Evolutionary conservation across 2,329 filamentous ascomycete species (phyloP), one percentile per base, ranked within the genome.

Genomic region (Epichloe baconii): DNA sequence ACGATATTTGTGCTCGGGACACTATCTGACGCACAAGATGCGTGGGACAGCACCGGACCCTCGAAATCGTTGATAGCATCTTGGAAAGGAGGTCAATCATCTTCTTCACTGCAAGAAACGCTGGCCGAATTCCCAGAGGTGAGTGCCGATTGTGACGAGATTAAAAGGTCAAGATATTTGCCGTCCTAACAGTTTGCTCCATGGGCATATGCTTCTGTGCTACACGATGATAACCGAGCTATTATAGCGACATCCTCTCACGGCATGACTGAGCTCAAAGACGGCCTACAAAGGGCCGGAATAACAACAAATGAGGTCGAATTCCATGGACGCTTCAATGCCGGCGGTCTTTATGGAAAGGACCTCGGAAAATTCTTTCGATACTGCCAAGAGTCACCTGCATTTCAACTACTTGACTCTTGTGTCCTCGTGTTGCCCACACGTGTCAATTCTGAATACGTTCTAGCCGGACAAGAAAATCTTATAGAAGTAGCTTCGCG

Each of bases 181-280:
- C 14, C 6, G 5, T 44, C 8, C 21, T 15, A 44, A 26, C 8
- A 34, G 4, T 14, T 26, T n/a, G 21, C 8, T 11, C 36, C 4
- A 37, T 14, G 69, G 54, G 62, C 66, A 4, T 71, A 71, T 50
- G 52, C 68, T 23, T 23, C 68, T 3, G 66, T 70, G 5, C 37
- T 57, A 5, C 67, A 61, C 43, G 70, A 72, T 52, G 61, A 68
- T 37, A 57, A 61, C 4, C 56, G 68, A 5, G 65, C 63, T 5
- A 70, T 68, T 0, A 47, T 72, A 19, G 71, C 63, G 5, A 61
- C 60, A 3, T 49, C 59, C 0, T 31, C 58, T 7, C 49, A 51
- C 1, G 52, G 49, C 1, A 49, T 55, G 4, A 37, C 56, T 1
- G 40, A 8, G n/a, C 55, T 66, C 7, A 49, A 54, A 36, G 58